Percentiles rank a stretch among this genome's conserved stretches.
phyloP scores from a whole-genome alignment of 768 basidiomycete genomes.

The Tulasnella sp. region DNA sequence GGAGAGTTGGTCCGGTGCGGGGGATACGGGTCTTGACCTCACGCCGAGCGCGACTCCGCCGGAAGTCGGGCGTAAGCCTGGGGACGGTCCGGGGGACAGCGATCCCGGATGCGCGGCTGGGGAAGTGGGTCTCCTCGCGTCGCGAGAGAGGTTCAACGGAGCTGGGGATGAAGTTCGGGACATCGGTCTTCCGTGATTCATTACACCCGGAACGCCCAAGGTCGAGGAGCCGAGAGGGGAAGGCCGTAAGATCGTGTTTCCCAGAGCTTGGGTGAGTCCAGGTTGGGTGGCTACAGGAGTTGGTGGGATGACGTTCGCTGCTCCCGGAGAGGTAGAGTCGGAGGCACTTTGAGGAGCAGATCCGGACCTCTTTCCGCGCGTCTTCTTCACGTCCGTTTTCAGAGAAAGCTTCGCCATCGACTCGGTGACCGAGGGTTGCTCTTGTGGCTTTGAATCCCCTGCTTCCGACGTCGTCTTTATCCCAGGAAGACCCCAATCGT shows the following conservation, averaged over 20 bases:
- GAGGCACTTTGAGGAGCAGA: background rate
- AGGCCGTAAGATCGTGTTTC: background rate
- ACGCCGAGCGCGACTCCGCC: slow-evolving; percentile 8
- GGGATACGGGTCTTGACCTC: slow-evolving; percentile 2
- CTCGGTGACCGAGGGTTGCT: background rate
- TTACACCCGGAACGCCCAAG: background rate
- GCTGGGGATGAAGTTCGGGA: slow-evolving; percentile 1
- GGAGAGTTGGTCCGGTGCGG: background rate
- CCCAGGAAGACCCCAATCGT: slow-evolving; percentile 7
- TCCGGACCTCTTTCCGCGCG: background rate
- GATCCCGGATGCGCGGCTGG: background rate
- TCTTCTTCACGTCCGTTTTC: background rate
- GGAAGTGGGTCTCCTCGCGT: background rate
- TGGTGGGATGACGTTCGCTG: slow-evolving; percentile 1
- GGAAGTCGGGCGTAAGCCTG: background rate
- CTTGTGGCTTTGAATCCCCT: background rate
- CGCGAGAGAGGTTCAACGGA: background rate
- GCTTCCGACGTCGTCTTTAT: slow-evolving; percentile 4
- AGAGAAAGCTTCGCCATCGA: background rate
- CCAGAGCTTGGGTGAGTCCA: background rate
- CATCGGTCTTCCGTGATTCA: background rate
- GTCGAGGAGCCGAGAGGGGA: background rate
- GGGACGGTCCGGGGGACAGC: background rate
- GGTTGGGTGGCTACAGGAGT: background rate
- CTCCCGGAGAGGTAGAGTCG: background rate